Evolutionary conservation across 495 filamentous ascomycete species (phyloP).

Genomic region (Trichoderma virens): DNA sequence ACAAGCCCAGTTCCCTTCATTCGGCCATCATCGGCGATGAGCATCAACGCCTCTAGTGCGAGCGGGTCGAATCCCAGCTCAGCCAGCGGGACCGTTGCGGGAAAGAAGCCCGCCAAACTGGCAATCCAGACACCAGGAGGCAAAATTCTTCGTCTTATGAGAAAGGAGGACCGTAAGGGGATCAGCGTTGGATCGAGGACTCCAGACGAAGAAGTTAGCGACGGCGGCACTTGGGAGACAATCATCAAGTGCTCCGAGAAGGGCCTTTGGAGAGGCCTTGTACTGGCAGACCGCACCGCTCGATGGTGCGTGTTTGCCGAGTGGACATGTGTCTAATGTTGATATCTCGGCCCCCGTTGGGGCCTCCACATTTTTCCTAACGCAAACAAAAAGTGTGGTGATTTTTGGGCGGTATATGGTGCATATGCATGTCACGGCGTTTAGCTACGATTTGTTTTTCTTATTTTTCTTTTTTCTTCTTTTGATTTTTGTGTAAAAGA

Average conservation of each 20-base stretch:
- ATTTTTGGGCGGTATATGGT: constrained; percentile 7
- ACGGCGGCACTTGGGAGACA: constrained; percentile 90
- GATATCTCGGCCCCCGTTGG: background rate
- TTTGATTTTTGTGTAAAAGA: background rate
- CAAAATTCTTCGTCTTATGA: constrained; percentile 83
- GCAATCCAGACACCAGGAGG: constrained; percentile 94
- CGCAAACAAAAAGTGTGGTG: background rate
- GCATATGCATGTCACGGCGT: constrained; percentile 9
- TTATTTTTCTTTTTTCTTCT: background rate
- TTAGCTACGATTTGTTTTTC: background rate
- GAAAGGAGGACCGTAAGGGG: constrained; percentile 69
- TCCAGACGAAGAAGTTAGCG: constrained; percentile 49
- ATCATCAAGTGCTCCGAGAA: constrained; percentile 93
- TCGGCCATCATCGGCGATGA: constrained; percentile 73
- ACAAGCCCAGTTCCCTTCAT: constrained; percentile 62
- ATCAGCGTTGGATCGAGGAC: constrained; percentile 36
- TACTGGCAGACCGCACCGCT: constrained; percentile 89
- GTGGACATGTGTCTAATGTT: constrained; percentile 56
- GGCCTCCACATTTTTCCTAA: background rate
- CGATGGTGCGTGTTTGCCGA: constrained; percentile 98
- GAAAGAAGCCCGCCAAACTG: constrained; percentile 84
- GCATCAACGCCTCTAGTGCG: constrained; percentile 63
- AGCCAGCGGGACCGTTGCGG: constrained; percentile 30
- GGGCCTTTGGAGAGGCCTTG: constrained; percentile 85
- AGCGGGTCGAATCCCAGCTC: constrained; percentile 49